Evolutionary conservation across 2,329 filamentous ascomycete species (phyloP), one percentile per base, ranked within the genome.

Genomic region (Xylariaceae sp.): DNA sequence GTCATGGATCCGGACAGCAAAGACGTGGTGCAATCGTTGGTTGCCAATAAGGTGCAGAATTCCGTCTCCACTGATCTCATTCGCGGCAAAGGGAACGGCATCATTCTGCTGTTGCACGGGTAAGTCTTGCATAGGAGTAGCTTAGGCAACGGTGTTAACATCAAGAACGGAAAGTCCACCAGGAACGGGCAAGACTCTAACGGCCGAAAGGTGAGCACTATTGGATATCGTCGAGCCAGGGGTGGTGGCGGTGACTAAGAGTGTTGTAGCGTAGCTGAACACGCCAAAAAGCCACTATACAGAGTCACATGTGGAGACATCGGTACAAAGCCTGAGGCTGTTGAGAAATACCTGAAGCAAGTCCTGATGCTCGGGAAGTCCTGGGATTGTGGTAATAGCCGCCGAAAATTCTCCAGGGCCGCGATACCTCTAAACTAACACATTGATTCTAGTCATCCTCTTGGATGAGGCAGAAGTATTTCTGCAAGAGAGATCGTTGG

Each of bases 251-350:
- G 10, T 36, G 33, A 10, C 10, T 36, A 10, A 36, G 33, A 36
- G 33, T 38, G 17, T 11, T 36, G 17, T 28, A 59, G 49, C 3
- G 58, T 64, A 0, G 62, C 60, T 12, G 58, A 64, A 34, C 43
- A 55, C 10, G 54, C 55, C 1, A 45, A 50, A 31, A 62, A 56
- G 40, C 61, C 62, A 10, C 53, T 64, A 1, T 63, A 56, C 17
- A 48, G 41, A 0, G 61, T 64, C 2, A 61, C 58, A 1, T 62
- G 58, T 36, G 62, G 61, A 9, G 61, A 64, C 28, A 64, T 64
- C 19, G 60, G 62, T 1, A 63, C 61, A 0, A 47, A 55, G 36
- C 56, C 60, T 0, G 56, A 57, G 12, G 51, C 31, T 1, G 57
- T 61, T 2, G 58, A 64, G 45, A 46, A 62, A 6, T 64, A 65